Evolutionary conservation across 345 rosid genomes (phyloP), one percentile per base, ranked within the genome.

Genomic region (Noccaea caerulescens): DNA sequence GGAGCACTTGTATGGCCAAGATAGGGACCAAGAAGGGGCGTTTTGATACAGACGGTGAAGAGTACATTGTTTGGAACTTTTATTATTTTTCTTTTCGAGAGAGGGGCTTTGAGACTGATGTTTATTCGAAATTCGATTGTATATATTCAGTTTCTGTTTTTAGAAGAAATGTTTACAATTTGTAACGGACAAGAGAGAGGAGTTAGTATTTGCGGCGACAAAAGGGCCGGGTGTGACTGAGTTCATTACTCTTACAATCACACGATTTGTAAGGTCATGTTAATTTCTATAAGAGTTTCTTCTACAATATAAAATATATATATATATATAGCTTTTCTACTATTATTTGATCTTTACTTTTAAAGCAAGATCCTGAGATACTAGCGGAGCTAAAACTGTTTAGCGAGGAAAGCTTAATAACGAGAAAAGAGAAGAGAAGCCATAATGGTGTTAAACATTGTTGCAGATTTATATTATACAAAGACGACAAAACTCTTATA

Each of bases 1-100:
- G 16, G 55, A 68, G 3, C 4, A 68, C 10, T 69, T 69, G 73
- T 47, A 41, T 69, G 12, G 39, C 39, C 5, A 69, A 30, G n/a
- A 47, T 36, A 20, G 27, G 47, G 11, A 47, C 46, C 9, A 37
- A 46, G n/a, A 13, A 3, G 27, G 47, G 11, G 23, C 36, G 47
- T 9, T 50, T 69, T 13, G 58, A 13, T 58, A 23, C 16, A 13
- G 27, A 36, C 0, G 11, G 10, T 10, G 27, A 46, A 69, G 1
- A 12, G 46, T 58, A 6, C 73, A 69, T 69, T 37, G 18, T 23
- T n/a, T 46, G 1, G 57, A 9, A 14, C 12, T 8, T 25, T 18
- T 58, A 8, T 3, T 50, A 8, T 32, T 12, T 6, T 20, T 10
- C 2, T 51, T 1, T n/a, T 38, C 13, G 8, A 3, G 18, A 12